A percentile compares a stretch with the other conserved stretches of the same genome.
These are phyloP conservation scores for Phylloporus sp. DNA, from an alignment of 768 basidiomycete species.

Conservation along the genomic window DNA sequence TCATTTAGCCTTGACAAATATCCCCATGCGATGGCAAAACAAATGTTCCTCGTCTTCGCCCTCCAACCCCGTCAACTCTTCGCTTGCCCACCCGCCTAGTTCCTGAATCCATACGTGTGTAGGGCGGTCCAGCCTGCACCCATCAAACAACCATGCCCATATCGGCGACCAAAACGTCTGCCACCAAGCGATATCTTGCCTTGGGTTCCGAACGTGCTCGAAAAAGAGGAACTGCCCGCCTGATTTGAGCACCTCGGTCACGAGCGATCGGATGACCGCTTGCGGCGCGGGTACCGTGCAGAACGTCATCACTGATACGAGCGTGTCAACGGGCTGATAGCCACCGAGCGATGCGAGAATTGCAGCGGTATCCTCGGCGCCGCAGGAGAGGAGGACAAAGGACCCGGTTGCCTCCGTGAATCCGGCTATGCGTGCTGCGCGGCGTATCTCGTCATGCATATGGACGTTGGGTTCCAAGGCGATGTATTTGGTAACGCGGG, in stretches of 20 bases:
- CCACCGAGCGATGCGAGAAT: conserved; percentile 43
- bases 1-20: conserved; percentile 45
- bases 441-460: conserved; percentile 59
- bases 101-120: conserved; percentile 45
- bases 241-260: conserved; percentile 52
- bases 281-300: conserved; percentile 62
- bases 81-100: conserved; percentile 47
- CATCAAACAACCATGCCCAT: conserved; percentile 58
- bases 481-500: conserved; percentile 57
- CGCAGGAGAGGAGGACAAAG: conserved; percentile 56
- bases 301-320: conserved; percentile 62
- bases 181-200: conserved; percentile 61
- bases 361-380: conserved; percentile 52
- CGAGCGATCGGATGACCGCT: conserved; percentile 42
- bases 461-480: conserved; percentile 66
- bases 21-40: conserved; percentile 58
- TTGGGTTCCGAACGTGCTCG: conserved; percentile 63
- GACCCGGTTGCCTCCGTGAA: conserved; percentile 50
- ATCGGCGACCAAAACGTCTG: conserved; percentile 70
- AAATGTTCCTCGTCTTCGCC: conserved; percentile 54
- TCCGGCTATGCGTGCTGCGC: conserved; percentile 46
- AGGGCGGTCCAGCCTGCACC: conserved; percentile 60
- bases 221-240: conserved; percentile 65
- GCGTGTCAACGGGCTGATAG: conserved; percentile 47
- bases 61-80: conserved; percentile 44